A percentile compares a stretch with the other conserved stretches of the same genome.
These are phyloP conservation scores for Glonium stellatum DNA, from an alignment of 495 filamentous ascomycete genomes.

Conservation along the genomic window DNA sequence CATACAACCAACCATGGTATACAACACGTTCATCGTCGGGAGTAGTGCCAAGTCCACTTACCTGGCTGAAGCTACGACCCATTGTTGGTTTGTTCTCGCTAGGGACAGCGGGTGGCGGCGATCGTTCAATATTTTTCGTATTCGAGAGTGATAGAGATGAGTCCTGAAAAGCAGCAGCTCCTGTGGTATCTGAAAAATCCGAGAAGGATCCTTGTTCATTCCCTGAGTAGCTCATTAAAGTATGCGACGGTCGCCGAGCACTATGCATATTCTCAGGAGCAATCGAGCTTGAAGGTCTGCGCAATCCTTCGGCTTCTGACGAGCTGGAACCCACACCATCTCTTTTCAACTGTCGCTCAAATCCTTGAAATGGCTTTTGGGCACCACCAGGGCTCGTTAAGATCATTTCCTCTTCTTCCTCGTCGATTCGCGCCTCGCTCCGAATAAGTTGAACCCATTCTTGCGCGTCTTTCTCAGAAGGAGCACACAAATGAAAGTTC, in stretches of 20 bases:
- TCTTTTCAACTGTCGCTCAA: constrained; percentile 6
- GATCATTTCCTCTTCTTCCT: constrained; percentile 75
- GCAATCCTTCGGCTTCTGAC: constrained; percentile 45
- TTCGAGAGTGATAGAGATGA: constrained; percentile 38
- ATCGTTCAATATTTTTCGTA: constrained; percentile 17
- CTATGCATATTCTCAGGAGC: constrained; percentile 19
- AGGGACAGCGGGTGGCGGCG: constrained; percentile 21
- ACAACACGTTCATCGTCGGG: constrained; percentile 62
- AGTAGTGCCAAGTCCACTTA: constrained; percentile 52
- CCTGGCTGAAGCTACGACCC: constrained; percentile 51
- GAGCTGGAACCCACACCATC: constrained; percentile 51
- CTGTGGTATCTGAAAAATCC: constrained; percentile 70
- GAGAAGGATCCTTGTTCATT: constrained; percentile 84
- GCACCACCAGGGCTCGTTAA: constrained; percentile 50
- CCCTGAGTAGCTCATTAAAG: constrained; percentile 69
- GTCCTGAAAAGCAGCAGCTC: constrained; percentile 36
- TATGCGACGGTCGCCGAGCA: constrained; percentile 39
- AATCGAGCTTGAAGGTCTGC: constrained; percentile 9
- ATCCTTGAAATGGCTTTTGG: constrained; percentile 34
- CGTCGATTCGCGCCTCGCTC: constrained; percentile 69
- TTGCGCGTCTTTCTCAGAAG: constrained; percentile 63
- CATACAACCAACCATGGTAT: constrained; percentile 85
- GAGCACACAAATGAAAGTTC: constrained; percentile 83
- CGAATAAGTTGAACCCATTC: constrained; percentile 85
- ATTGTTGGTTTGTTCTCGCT: constrained; percentile 23